Evolutionary conservation across 805 yeast genomes (phyloP), one percentile per base, ranked within the genome.

Genomic region (Saccharomycopsis sp.): DNA sequence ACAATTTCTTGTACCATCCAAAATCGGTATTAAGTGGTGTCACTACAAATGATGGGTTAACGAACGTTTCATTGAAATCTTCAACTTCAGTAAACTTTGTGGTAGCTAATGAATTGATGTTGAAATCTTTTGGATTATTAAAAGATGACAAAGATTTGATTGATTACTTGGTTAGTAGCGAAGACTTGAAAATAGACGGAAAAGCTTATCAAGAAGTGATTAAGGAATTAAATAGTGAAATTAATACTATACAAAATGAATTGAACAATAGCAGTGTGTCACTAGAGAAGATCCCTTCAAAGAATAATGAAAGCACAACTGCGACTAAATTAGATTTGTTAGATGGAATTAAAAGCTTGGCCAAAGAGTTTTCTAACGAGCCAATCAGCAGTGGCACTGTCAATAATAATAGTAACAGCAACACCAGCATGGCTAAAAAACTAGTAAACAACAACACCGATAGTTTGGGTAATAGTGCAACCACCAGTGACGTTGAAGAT

Each of bases 11-110:
- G 13, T 32, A 49, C 26, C 52, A 49, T 23, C 52, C 52, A 16
- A 39, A 35, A 16, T 43, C 50, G 3, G 51, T 49, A 37, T 24
- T 49, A 7, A 23, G 43, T 22, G 50, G 49, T 11, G 40, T 46
- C 14, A 48, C 51, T 6, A 29, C 40, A 13, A 38, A 43, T 19
- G 45, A 39, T 4, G 52, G 52, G 9, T 17, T 49, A 9, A 27
- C 50, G 4, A 40, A 43, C 17, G 43, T 49, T 8, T 46, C 51
- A 3, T 32, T 49, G 14, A 49, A 49, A 20, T 31, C 50, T 4
- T 38, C 41, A 4, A 45, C 47, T 8, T 24, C 50, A 1, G 50
- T 46, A 8, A 44, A 49, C 23, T 49, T 35, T 28, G 52, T 49
- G 13, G 14, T 49, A 20, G 34, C 50, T 7, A 43, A 32, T 16